Base-by-base conservation (phyloP, 352 stramenopile genomes). In the Phytophthora multivora region DNA sequence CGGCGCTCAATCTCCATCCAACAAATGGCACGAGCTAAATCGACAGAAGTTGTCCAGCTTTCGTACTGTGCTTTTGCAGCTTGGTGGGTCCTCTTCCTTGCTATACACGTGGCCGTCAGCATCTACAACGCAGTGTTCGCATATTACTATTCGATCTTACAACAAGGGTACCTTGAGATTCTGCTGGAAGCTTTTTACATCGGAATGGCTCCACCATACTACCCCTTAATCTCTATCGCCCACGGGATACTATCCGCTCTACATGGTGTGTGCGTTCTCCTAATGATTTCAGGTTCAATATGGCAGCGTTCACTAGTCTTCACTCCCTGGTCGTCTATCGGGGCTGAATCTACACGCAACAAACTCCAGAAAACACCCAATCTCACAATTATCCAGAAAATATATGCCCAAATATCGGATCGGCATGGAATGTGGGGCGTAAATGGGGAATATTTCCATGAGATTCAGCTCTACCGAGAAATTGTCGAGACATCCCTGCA, bases 401-500 rank as follows among this genome's bases (percentile, higher is more conserved):
- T 47, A 6, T 56, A 21, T 6, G 7, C 1, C n/a, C 33, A 35
- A 3, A 2, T 55, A 6, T 25, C 48, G 2, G 19, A 55, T 35
- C 48, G 31, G 26, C 31, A 31, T 15, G 47, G 47, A 21, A 18
- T 43, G 12, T 63, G 43, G 5, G 46, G 46, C 13, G 40, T 66
- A 18, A 42, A 63, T 15, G 43, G 57, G 0, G 35, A 30, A 2
- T 36, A 58, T 25, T 68, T 72, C 9, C 35, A 68, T 25, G 30
- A 16, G 6, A 55, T 65, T 9, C 36, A 52, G 4, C 8, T 64
- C 1, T 25, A 10, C 1, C 61, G 61, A 1, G 48, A 70, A 39
- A 33, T 70, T 10, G n/a, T 45, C 1, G 63, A 71, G 26, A 59
- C 51, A 13, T 18, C 48, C 4, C 19, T 71, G 43, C 63, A 67